A percentile compares a stretch with the other conserved stretches of the same genome.
phyloP scores from a whole-genome alignment of 2,329 filamentous ascomycete genomes.

The Coniochaeta pulveracea region DNA sequence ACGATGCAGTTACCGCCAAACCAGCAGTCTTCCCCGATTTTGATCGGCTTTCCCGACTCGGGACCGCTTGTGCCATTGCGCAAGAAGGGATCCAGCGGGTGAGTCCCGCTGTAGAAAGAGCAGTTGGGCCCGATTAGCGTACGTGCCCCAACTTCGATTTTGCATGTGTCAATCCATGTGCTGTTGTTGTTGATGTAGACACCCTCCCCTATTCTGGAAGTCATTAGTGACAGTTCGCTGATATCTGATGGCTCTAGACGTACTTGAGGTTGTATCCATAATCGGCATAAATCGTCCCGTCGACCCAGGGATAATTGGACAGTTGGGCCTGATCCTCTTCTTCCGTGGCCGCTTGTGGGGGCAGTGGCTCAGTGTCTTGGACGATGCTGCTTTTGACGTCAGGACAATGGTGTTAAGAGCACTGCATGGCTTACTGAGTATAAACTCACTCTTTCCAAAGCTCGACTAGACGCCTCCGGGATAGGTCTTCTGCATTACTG shows the following conservation, averaged over 20 bases:
- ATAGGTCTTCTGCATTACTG: conserved; percentile 47
- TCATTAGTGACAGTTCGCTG: background rate
- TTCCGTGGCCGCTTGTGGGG: conserved; percentile 40
- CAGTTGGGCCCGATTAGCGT: conserved; percentile 74
- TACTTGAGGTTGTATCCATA: conserved; percentile 65
- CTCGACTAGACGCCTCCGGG: conserved; percentile 51
- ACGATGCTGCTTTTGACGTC: conserved; percentile 38
- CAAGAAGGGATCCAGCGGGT: conserved; percentile 64
- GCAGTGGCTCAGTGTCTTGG: conserved; percentile 50
- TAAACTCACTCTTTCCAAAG: conserved; percentile 59
- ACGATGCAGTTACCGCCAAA: conserved; percentile 61
- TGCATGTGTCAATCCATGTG: conserved; percentile 66
- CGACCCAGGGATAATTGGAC: conserved; percentile 54
- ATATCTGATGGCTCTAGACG: conserved; percentile 6
- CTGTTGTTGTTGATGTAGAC: conserved; percentile 68
- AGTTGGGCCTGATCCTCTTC: conserved; percentile 57
- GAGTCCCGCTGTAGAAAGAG: conserved; percentile 61
- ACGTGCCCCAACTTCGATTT: conserved; percentile 63
- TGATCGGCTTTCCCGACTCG: conserved; percentile 62
- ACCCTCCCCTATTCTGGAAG: conserved; percentile 46
- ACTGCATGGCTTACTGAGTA: background rate
- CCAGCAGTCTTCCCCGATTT: conserved; percentile 74
- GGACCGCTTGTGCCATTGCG: conserved; percentile 67
- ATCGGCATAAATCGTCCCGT: conserved; percentile 59
- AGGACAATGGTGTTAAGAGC: background rate